These are phyloP conservation scores for Syzygium syzygioides DNA, from an alignment of 441 rosid species.

Conservation along the genomic window DNA sequence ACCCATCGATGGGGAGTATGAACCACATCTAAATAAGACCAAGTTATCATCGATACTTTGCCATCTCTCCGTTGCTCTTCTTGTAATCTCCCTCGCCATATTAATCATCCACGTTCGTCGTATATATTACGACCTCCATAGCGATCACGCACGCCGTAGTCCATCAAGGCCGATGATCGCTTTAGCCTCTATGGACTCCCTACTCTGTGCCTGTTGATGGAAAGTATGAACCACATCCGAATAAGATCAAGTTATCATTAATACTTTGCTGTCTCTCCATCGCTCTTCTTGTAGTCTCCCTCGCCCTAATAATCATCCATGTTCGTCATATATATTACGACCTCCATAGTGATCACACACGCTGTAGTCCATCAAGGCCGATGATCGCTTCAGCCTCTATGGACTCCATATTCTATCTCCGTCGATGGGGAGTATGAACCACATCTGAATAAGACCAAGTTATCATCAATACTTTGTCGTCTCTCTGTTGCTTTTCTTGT, in stretches of 20 bases:
- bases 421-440: no score
- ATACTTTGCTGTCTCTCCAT: background rate
- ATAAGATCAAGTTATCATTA: background rate
- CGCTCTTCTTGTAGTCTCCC: background rate
- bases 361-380: background rate
- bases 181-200: background rate
- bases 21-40: background rate
- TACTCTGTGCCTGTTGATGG: no score
- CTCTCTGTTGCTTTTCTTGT: background rate
- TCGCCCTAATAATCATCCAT: background rate
- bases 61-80: background rate
- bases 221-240: no score
- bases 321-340: no score
- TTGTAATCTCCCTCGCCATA: background rate
- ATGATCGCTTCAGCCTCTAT: background rate
- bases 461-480: background rate
- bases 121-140: background rate
- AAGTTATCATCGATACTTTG: background rate
- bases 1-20: no score
- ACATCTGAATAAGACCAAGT: background rate
- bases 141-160: background rate
- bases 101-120: background rate
- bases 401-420: background rate
- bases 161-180: background rate
- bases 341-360: background rate